Evolutionary conservation across 305 asterid genomes (phyloP).

Genomic region (Solanum hybrid): DNA sequence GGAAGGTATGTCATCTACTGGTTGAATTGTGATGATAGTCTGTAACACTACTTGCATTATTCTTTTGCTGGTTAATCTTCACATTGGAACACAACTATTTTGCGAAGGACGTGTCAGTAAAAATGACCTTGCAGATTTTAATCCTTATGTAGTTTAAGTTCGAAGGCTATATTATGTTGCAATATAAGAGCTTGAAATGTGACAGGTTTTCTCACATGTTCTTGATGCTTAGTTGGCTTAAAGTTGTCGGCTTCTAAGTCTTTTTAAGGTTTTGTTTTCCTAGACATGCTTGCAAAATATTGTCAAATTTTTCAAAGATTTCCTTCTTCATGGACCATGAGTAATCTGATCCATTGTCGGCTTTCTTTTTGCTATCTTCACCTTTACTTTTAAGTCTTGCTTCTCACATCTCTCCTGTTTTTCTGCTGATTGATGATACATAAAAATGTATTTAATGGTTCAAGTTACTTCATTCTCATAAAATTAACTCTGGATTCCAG

Average conservation of each 20-base stretch:
- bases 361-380: neutral
- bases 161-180: neutral
- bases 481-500: slow-evolving; percentile 7
- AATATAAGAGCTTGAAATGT: neutral
- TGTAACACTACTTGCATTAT: neutral
- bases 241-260: neutral
- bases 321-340: neutral
- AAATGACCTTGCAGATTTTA: neutral
- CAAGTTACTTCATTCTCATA: neutral
- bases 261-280: neutral
- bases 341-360: neutral
- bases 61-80: neutral
- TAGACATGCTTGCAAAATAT: neutral
- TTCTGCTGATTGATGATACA: neutral
- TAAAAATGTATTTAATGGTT: neutral
- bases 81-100: neutral
- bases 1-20: slow-evolving; percentile 25
- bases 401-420: neutral
- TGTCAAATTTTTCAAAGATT: neutral
- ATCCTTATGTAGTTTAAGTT: neutral
- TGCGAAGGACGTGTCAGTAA: neutral
- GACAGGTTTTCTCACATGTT: neutral
- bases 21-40: neutral
- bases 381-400: neutral
- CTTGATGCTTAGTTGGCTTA: neutral